phyloP scores from a whole-genome alignment of 352 stramenopile genomes.

The Phytophthora fragariaefolia region DNA sequence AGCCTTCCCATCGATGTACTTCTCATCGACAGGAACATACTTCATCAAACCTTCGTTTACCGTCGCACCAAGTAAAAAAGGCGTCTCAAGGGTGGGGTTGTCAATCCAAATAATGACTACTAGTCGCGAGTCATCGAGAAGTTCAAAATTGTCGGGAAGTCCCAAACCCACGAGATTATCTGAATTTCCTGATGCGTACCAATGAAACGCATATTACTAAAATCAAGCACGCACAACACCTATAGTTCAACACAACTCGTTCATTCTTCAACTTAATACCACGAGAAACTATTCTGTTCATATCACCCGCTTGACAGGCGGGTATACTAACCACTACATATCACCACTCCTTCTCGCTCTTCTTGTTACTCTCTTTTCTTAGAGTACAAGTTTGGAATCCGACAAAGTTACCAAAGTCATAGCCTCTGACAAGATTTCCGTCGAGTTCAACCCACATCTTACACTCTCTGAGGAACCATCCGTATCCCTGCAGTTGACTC shows the following conservation, averaged over 20 bases:
- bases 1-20: neutral
- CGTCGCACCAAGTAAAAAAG: neutral
- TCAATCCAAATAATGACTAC: neutral
- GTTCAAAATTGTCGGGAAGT: no score
- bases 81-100: neutral
- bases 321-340: no score
- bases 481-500: slow-evolving; percentile 1
- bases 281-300: no score
- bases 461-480: neutral
- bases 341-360: neutral
- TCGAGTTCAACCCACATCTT: neutral
- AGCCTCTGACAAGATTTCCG: slow-evolving; percentile 12
- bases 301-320: no score
- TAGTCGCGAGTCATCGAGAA: neutral
- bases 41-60: neutral
- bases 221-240: no score
- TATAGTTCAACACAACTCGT: no score
- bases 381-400: neutral
- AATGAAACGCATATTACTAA: no score
- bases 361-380: neutral
- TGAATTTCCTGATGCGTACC: no score
- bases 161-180: no score
- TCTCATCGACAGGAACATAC: neutral
- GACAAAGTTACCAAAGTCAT: neutral
- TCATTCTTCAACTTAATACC: neutral